Evolutionary conservation across 75 land plant genomes (phyloP).

Genomic region (Chamaecyparis obtusa): DNA sequence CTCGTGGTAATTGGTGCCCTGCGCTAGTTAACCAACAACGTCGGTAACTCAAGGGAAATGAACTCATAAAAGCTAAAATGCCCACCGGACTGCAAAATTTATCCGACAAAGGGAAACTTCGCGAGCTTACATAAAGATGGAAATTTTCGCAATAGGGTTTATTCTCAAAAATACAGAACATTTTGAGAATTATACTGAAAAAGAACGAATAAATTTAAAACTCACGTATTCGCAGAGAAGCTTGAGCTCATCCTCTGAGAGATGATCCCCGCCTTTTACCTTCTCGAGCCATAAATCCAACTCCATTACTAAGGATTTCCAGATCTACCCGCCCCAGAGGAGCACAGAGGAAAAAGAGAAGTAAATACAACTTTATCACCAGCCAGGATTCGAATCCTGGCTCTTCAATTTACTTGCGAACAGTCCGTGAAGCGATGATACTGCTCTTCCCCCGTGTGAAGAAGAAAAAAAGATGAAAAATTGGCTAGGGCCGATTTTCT

Average conservation of each 20-base stretch:
- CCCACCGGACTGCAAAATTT: neutral
- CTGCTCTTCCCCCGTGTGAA: neutral
- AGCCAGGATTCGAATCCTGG: neutral
- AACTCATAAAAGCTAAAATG: neutral
- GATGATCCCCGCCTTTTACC: conserved; percentile 38
- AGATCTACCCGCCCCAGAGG: neutral
- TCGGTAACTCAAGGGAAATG: neutral
- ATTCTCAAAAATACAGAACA: conserved; percentile 10
- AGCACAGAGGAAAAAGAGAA: neutral
- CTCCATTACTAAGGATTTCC: conserved; percentile 20
- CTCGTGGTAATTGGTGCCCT: neutral
- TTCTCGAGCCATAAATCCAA: conserved; percentile 49
- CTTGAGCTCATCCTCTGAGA: conserved; percentile 46
- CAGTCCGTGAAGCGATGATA: neutral
- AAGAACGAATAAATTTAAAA: neutral
- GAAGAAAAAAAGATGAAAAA: neutral
- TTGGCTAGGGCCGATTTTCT: neutral
- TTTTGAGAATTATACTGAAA: neutral
- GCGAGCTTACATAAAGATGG: too few relatives aligned
- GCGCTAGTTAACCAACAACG: neutral
- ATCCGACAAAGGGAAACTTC: too few relatives aligned
- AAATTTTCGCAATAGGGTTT: neutral
- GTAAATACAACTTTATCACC: neutral
- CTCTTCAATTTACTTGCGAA: neutral
- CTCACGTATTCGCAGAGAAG: conserved; percentile 43